Conservation (phyloP, 345 rosid species). For the Eucalyptus fibrosa region DNA sequence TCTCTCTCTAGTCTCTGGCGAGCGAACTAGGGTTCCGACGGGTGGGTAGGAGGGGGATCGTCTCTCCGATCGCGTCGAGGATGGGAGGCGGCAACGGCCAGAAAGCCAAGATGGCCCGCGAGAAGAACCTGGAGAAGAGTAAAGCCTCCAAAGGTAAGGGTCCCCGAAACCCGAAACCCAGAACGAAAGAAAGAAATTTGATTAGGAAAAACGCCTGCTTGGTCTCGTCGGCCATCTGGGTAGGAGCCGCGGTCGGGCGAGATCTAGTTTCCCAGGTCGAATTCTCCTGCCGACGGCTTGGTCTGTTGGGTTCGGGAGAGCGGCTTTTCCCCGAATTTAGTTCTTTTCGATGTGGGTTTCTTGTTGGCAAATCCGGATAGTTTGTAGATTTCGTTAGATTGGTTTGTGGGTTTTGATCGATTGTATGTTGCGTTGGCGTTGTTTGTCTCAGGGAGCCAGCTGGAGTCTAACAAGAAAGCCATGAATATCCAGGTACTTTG, state of each 20-base stretch:
- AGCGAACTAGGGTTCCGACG: neutral
- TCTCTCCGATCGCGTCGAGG: neutral
- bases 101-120: conserved; percentile 43
- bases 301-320: neutral
- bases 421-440: neutral
- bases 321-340: neutral
- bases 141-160: conserved; percentile 20
- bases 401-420: neutral
- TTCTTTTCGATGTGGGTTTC: neutral
- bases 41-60: neutral
- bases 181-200: neutral
- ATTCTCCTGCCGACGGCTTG: neutral
- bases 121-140: conserved; percentile 33
- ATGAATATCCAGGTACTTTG: conserved; percentile 43
- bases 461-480: conserved; percentile 49
- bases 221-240: neutral
- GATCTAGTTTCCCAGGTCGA: neutral
- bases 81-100: conserved; percentile 53
- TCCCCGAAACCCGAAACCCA: neutral
- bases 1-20: neutral
- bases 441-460: conserved; percentile 32
- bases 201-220: neutral
- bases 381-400: neutral
- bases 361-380: neutral
- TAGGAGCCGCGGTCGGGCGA: neutral